Evolutionary conservation across 2,329 filamentous ascomycete genomes (phyloP), one percentile per base, ranked within the genome.

Genomic region (Fusarium pseudocircinatum): DNA sequence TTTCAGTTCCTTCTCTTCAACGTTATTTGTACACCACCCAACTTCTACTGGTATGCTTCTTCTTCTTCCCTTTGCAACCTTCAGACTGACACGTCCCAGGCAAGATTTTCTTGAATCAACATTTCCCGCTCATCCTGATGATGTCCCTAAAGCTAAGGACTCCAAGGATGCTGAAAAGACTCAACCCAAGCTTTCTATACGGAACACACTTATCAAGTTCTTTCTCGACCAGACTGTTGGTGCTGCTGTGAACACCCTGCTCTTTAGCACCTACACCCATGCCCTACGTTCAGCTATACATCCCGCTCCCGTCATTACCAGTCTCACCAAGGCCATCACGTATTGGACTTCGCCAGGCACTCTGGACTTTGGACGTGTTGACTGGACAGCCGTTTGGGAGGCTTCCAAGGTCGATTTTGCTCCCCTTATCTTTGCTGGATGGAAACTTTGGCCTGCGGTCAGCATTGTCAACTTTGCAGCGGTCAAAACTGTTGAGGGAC

Each of bases 1-100:
- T 83, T 95, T 75, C 93, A 95, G 79, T 97, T 97, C 82, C 83
- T 93, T 58, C 78, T 94, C 60, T 97, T 92, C 84, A 89, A 91
- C 73, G 79, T 93, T 39, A 79, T 97, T 67, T 92, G 88, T 81
- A 92, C 91, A 44, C 94, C 95, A 6, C 93, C 93, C 49, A 98
- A 98, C 83, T 94, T 94, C 79, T 80, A 94, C 77, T 97, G 94
- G 95, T 90, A 81, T 75, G 83, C 37, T 37, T 37, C n/a, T 39
- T 39, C 50, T 28, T 36, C 63, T 71, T 60, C n/a, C 79, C 79
- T 47, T 63, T 49, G 22, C 20, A 60, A 56, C 26, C 40, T 59
- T 37, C 32, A 39, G 67, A 71, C 62, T 80, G 44, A 72, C 56
- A n/a, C 26, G n/a, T 37, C 3, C 13, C 74, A 90, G 88, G 89